Conservation (phyloP, 2,329 filamentous ascomycete genomes). For the Aspergillus caelatus region DNA sequence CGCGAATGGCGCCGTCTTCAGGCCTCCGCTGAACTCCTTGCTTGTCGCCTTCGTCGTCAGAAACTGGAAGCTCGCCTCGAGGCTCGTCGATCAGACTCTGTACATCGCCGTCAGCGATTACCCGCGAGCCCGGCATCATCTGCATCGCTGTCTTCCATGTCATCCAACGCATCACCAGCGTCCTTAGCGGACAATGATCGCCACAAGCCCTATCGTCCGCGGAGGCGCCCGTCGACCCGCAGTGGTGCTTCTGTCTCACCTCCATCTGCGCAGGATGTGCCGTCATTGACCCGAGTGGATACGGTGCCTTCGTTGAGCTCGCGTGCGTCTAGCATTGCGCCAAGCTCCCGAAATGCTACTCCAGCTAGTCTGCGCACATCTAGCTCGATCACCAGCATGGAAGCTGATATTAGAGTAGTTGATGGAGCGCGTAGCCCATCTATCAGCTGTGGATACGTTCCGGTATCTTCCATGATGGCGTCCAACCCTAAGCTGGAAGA, state of each 20-base stretch:
- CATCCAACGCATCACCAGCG: constrained; percentile 24
- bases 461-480: constrained; percentile 24
- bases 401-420: constrained; percentile 37
- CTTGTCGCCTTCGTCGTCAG: constrained; percentile 40
- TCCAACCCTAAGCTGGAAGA: constrained; percentile 37
- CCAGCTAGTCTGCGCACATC: constrained; percentile 46
- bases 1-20: constrained; percentile 43
- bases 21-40: constrained; percentile 38
- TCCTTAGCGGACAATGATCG: constrained; percentile 38
- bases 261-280: constrained; percentile 48
- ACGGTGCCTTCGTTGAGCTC: constrained; percentile 46
- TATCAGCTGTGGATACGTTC: constrained; percentile 39
- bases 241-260: constrained; percentile 45
- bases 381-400: constrained; percentile 36
- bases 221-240: constrained; percentile 34
- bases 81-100: constrained; percentile 19
- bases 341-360: constrained; percentile 45
- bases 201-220: constrained; percentile 39
- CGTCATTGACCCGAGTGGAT: constrained; percentile 44
- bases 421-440: constrained; percentile 39
- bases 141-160: constrained; percentile 22
- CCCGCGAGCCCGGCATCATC: constrained; percentile 34
- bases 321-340: constrained; percentile 47
- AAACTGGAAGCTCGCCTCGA: constrained; percentile 37
- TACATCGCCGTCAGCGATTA: constrained; percentile 19